A percentile compares a stretch with the other conserved stretches of the same genome.
Conservation (phyloP, 495 filamentous ascomycete genomes). For the Xylaria venustula region DNA sequence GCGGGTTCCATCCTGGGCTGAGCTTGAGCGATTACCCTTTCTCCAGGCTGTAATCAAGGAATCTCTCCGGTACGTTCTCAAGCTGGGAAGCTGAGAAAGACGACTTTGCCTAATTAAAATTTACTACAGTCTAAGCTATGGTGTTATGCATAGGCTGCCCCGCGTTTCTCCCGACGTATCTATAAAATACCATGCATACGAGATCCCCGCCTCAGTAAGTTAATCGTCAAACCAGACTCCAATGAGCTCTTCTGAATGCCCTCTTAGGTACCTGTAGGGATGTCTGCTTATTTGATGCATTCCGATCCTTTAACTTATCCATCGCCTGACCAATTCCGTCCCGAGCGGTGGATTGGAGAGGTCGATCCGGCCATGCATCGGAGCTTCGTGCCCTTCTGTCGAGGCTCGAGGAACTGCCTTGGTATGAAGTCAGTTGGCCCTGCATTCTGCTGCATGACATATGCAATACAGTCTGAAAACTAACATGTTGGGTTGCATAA, state of each 20-base stretch:
- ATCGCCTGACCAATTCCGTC: constrained; percentile 32
- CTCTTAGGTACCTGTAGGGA: constrained; percentile 14
- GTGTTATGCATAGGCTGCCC: constrained; percentile 19
- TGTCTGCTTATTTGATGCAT: constrained; percentile 27
- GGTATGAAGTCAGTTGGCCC: constrained; percentile 19
- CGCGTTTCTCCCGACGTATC: constrained; percentile 17
- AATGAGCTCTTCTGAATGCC: not conserved
- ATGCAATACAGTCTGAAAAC: constrained; percentile 31
- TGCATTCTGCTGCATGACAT: not conserved
- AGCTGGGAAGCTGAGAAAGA: not conserved
- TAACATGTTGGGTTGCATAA: constrained; percentile 23
- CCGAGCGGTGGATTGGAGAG: constrained; percentile 44
- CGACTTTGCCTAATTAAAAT: not conserved
- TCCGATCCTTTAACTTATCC: constrained; percentile 36
- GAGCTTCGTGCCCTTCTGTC: constrained; percentile 19
- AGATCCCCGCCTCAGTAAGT: constrained; percentile 14
- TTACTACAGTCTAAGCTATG: constrained; percentile 17
- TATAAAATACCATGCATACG: constrained; percentile 17
- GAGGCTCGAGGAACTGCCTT: constrained; percentile 22
- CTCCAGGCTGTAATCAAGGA: constrained; percentile 41
- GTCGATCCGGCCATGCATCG: constrained; percentile 19
- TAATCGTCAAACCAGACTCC: not conserved
- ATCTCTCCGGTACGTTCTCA: constrained; percentile 22
- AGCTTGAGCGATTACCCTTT: constrained; percentile 33
- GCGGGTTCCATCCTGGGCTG: constrained; percentile 17